phyloP scores from a whole-genome alignment of 2,329 filamentous ascomycete species.

The Penicillium sp. region DNA sequence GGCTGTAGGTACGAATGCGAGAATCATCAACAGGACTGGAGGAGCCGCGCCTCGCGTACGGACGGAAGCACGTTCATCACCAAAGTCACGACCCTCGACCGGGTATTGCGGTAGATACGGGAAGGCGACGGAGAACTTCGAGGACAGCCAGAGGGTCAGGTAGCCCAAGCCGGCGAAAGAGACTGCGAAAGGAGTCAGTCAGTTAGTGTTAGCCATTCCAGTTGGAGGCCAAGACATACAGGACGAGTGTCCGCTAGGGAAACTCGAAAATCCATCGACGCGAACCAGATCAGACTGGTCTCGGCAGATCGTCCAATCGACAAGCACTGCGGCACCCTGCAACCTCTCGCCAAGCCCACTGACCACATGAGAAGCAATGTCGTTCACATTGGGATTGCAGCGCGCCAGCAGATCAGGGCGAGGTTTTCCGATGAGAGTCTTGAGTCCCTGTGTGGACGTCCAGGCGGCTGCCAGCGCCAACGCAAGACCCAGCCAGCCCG shows the following conservation, averaged over 20 bases:
- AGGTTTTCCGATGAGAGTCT: conserved; percentile 67
- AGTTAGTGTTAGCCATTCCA: neutral
- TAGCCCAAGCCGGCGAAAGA: conserved; percentile 80
- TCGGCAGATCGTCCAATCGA: conserved; percentile 73
- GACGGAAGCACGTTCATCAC: conserved; percentile 44
- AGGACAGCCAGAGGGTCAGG: conserved; percentile 78
- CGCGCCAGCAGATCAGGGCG: conserved; percentile 64
- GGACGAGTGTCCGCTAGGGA: conserved; percentile 73
- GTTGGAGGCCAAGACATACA: conserved; percentile 41
- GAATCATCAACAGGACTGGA: conserved; percentile 71
- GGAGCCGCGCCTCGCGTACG: conserved; percentile 77
- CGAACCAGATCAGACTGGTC: conserved; percentile 58
- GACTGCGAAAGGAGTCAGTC: conserved; percentile 40
- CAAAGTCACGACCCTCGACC: conserved; percentile 22
- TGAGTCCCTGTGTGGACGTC: conserved; percentile 81
- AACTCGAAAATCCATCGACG: conserved; percentile 81
- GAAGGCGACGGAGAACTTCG: conserved; percentile 50
- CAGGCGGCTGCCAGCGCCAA: conserved; percentile 70
- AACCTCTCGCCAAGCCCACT: conserved; percentile 57
- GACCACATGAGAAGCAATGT: conserved; percentile 60
- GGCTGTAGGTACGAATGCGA: conserved; percentile 69
- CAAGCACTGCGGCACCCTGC: conserved; percentile 62
- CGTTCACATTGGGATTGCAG: conserved; percentile 71
- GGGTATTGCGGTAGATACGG: conserved; percentile 40
- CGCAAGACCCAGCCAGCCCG: conserved; percentile 77